phyloP scores from a whole-genome alignment of 768 basidiomycete species.

The Jaapia argillacea region DNA sequence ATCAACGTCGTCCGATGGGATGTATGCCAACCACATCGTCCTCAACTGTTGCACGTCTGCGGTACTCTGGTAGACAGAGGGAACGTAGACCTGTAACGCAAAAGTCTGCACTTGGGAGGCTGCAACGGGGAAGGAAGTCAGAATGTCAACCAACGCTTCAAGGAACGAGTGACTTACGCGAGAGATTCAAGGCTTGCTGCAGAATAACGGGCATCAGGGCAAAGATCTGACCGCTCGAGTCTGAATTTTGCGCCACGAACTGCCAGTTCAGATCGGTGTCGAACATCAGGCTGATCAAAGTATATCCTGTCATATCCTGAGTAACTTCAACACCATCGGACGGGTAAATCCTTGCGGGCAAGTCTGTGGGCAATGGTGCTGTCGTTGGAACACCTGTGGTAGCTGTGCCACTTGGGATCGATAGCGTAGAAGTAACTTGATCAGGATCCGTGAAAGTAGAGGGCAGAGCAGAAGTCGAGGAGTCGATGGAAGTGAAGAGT shows the following conservation, averaged over 20 bases:
- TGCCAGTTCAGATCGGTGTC: slow-evolving; percentile 50
- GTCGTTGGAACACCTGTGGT: slow-evolving; percentile 17
- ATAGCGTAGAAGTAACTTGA: slow-evolving; percentile 18
- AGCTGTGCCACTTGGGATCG: slow-evolving; percentile 11
- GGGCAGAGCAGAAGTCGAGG: slow-evolving; percentile 7
- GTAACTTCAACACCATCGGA: slow-evolving; percentile 9
- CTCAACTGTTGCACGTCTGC: slow-evolving; percentile 39
- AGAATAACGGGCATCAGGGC: slow-evolving; percentile 51
- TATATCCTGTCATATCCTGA: slow-evolving; percentile 26
- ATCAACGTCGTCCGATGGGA: slow-evolving; percentile 46
- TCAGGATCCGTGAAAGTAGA: slow-evolving; percentile 29
- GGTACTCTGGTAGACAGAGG: slow-evolving; percentile 39
- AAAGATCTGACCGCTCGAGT: slow-evolving; percentile 72
- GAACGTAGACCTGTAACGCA: slow-evolving; percentile 64
- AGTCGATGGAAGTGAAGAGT: slow-evolving; percentile 16
- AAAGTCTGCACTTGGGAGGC: slow-evolving; percentile 31
- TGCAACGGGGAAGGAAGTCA: slow-evolving; percentile 18
- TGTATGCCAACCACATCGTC: slow-evolving; percentile 66
- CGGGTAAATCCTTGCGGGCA: slow-evolving; percentile 57
- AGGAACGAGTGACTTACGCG: slow-evolving; percentile 22
- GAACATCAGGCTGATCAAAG: slow-evolving; percentile 59
- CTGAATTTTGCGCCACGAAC: slow-evolving; percentile 47
- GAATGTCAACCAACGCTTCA: slow-evolving; percentile 21
- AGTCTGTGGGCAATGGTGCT: slow-evolving; percentile 40
- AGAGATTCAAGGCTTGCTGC: slow-evolving; percentile 32